phyloP scores from a whole-genome alignment of 306 rosid genomes.

The Ammopiptanthus mongolicus region DNA sequence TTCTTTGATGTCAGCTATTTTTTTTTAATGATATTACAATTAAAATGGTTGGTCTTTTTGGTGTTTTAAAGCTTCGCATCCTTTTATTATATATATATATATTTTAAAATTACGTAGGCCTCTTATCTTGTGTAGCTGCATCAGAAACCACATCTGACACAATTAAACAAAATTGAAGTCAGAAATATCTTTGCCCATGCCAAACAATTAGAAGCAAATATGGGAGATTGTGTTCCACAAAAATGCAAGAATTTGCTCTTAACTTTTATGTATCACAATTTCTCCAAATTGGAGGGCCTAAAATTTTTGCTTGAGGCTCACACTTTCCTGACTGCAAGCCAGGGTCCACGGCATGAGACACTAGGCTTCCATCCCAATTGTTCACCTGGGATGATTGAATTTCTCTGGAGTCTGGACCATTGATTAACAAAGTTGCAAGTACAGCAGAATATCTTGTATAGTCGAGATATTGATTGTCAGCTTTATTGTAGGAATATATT shows the following conservation, averaged over 20 bases:
- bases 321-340: not conserved
- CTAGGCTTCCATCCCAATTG: not conserved
- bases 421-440: not conserved
- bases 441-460: not conserved
- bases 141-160: not conserved
- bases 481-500: not conserved
- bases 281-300: not conserved
- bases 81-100: too few species aligned
- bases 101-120: not conserved
- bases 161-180: not conserved
- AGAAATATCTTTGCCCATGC: not conserved
- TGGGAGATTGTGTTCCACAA: not conserved
- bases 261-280: not conserved
- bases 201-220: not conserved
- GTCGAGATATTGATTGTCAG: not conserved
- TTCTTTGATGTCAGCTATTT: slow-evolving; percentile 13
- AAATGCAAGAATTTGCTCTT: not conserved
- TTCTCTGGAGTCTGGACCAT: not conserved
- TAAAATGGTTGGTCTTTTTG: not conserved
- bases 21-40: not conserved
- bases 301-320: not conserved
- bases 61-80: not conserved
- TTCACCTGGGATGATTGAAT: not conserved
- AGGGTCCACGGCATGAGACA: not conserved
- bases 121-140: not conserved